Evolutionary conservation across 2,329 filamentous ascomycete genomes (phyloP).

Genomic region (Corinectria fuckeliana): DNA sequence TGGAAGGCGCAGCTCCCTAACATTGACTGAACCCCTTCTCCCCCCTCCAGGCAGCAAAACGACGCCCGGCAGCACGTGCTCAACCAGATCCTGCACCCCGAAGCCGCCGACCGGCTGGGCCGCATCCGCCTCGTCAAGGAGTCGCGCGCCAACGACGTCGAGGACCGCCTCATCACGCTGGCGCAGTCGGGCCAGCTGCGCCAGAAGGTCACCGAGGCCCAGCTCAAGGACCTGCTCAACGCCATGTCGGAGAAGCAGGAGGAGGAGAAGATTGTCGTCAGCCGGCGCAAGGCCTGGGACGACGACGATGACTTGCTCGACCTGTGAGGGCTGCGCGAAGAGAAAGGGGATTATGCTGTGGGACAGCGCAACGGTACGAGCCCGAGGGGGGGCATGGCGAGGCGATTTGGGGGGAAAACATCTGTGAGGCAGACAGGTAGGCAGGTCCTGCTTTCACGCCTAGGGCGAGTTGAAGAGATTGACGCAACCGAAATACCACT

Average conservation of each 20-base stretch:
- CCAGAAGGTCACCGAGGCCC: constrained; percentile 86
- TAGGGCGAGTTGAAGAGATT: not conserved
- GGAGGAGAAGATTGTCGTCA: constrained; percentile 87
- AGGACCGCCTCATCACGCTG: constrained; percentile 91
- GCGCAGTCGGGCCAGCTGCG: constrained; percentile 87
- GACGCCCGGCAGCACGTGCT: constrained; percentile 81
- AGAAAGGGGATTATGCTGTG: not conserved
- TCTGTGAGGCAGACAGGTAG: constrained; percentile 1
- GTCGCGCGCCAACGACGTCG: constrained; percentile 85
- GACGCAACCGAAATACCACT: constrained; percentile 11
- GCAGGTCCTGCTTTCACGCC: constrained; percentile 16
- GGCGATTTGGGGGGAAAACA: not conserved
- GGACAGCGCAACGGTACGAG: constrained; percentile 10
- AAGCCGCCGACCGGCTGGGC: constrained; percentile 89
- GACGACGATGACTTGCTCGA: constrained; percentile 81
- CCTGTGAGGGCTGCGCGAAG: constrained; percentile 47
- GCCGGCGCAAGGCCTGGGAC: constrained; percentile 80
- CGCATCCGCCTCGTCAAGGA: constrained; percentile 97
- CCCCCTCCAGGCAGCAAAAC: constrained; percentile 53
- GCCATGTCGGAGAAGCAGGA: constrained; percentile 81
- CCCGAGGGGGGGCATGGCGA: not conserved
- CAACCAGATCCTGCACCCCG: constrained; percentile 91
- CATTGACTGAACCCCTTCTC: not conserved
- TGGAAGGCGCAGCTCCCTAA: not conserved
- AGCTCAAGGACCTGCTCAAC: constrained; percentile 89